phyloP scores from a whole-genome alignment of 1,284 basidiomycete genomes.

The Neolentinus lepideus region DNA sequence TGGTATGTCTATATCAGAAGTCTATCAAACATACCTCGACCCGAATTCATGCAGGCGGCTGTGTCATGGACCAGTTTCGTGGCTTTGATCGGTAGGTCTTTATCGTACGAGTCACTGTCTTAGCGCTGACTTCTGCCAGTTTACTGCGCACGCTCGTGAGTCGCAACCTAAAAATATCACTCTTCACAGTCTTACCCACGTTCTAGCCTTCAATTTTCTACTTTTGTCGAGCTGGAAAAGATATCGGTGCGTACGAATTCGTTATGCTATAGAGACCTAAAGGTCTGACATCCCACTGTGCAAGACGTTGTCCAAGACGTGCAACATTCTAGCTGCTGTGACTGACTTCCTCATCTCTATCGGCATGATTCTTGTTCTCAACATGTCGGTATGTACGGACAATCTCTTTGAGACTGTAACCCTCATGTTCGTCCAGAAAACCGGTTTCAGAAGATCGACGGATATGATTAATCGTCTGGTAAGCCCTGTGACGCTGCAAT shows the following conservation, averaged over 20 bases:
- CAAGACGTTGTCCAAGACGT: neutral
- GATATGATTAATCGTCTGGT: constrained; percentile 14
- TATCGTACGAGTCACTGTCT: neutral
- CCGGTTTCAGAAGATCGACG: constrained; percentile 14
- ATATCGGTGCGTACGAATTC: neutral
- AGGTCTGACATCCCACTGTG: neutral
- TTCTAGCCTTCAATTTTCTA: neutral
- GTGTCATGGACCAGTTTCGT: neutral
- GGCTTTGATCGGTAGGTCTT: neutral
- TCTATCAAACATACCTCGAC: neutral
- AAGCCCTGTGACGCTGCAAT: neutral
- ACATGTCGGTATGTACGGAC: constrained; percentile 5
- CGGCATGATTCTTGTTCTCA: constrained; percentile 10
- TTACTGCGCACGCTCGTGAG: neutral
- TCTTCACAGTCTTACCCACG: neutral
- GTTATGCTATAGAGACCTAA: neutral
- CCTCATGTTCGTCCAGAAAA: constrained; percentile 7
- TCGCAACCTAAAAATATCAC: neutral
- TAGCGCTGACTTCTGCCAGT: neutral
- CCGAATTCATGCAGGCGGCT: neutral
- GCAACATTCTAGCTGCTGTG: constrained; percentile 9
- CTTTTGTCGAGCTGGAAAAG: neutral
- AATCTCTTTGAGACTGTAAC: neutral
- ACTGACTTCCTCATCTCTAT: constrained; percentile 12
- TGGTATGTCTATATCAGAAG: neutral